A percentile compares a stretch with the other conserved stretches of the same genome.
phyloP scores from a whole-genome alignment of 2,329 filamentous ascomycete genomes.

The Tolypocladium tropicale region DNA sequence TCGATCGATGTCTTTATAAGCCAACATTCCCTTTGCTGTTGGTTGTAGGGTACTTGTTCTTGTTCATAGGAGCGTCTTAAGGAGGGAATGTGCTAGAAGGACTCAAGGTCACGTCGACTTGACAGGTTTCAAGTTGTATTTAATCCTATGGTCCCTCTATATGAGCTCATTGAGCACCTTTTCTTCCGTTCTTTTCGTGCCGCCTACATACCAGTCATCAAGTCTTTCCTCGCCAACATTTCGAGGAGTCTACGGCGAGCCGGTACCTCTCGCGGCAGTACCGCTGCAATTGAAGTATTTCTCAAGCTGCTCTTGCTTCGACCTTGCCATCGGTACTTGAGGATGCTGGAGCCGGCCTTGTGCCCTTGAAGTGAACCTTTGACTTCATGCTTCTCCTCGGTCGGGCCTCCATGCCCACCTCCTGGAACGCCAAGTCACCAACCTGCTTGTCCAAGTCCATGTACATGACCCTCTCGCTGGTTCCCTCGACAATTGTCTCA shows the following conservation, averaged over 20 bases:
- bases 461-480: constrained; percentile 6
- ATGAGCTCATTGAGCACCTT: too few relatives aligned
- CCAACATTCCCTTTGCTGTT: too few relatives aligned
- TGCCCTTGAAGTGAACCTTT: not conserved
- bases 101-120: too few relatives aligned
- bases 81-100: too few relatives aligned
- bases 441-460: constrained; percentile 7
- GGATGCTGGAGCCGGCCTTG: not conserved
- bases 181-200: not conserved
- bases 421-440: constrained; percentile 8
- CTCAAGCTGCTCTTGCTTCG: not conserved
- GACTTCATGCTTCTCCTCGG: constrained; percentile 1
- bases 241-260: too few relatives aligned
- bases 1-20: too few relatives aligned
- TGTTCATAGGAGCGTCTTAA: too few relatives aligned
- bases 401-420: constrained; percentile 7
- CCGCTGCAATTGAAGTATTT: too few relatives aligned
- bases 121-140: too few relatives aligned
- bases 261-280: not conserved
- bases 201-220: not conserved
- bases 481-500: constrained; percentile 5
- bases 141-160: too few relatives aligned
- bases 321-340: not conserved
- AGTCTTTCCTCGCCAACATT: not conserved
- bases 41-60: too few relatives aligned